phyloP scores from a whole-genome alignment of 192 early-diverging fungal species.

The Linnemannia hyalina region DNA sequence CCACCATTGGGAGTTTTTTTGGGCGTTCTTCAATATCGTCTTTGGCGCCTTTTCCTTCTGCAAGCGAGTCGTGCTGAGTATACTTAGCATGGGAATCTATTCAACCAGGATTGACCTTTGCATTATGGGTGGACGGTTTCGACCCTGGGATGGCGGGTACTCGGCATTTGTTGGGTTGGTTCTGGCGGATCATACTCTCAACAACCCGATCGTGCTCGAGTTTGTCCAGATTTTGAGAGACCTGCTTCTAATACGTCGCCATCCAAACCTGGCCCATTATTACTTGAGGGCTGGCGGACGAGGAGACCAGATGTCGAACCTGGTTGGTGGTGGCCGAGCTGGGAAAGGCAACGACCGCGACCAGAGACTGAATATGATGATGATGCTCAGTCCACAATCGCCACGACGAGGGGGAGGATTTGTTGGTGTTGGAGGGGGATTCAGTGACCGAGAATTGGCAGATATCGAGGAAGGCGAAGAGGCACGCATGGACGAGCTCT shows the following conservation, averaged over 20 bases:
- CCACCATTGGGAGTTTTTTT: constrained; percentile 55
- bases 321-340: neutral
- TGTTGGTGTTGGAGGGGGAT: neutral
- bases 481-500: constrained; percentile 44
- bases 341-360: neutral
- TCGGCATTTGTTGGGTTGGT: constrained; percentile 53
- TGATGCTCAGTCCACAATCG: constrained; percentile 26
- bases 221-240: constrained; percentile 53
- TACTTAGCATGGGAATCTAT: constrained; percentile 39
- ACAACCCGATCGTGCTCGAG: constrained; percentile 48
- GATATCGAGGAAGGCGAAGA: constrained; percentile 49
- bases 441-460: neutral
- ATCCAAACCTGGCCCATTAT: constrained; percentile 34
- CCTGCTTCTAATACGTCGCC: constrained; percentile 18
- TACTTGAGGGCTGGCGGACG: constrained; percentile 24
- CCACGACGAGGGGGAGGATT: neutral
- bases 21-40: constrained; percentile 57
- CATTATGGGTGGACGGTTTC: constrained; percentile 53
- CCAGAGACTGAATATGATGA: constrained; percentile 10
- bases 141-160: constrained; percentile 53
- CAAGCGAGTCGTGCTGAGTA: constrained; percentile 32
- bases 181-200: constrained; percentile 49
- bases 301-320: neutral
- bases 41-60: constrained; percentile 54
- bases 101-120: constrained; percentile 43